A percentile compares a stretch with the other conserved stretches of the same genome.
phyloP scores from a whole-genome alignment of 345 rosid genomes.

The Eucalyptus polyanthemos region DNA sequence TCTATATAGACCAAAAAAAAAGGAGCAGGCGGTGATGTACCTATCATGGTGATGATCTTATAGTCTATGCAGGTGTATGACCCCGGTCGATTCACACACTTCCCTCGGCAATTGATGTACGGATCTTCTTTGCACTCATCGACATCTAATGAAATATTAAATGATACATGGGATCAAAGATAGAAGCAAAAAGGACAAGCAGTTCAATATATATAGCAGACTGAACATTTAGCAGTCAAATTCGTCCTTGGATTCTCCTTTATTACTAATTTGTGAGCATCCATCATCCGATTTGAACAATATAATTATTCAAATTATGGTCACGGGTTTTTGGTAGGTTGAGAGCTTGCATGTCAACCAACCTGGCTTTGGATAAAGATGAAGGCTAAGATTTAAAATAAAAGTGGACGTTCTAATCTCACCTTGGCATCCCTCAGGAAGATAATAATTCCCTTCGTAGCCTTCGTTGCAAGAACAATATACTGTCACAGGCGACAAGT shows the following conservation, averaged over 20 bases:
- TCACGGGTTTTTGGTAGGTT: background rate
- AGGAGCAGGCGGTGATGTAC: background rate
- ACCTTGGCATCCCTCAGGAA: background rate
- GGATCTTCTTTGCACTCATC: background rate
- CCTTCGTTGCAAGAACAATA: background rate
- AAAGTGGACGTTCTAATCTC: background rate
- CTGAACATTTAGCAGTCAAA: background rate
- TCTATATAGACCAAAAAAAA: background rate
- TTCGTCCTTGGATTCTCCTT: background rate
- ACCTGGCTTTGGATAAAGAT: background rate
- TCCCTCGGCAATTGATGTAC: background rate
- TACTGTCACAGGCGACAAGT: background rate
- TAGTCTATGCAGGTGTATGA: background rate
- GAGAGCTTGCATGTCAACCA: background rate
- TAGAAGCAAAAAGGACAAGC: background rate
- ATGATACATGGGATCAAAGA: background rate
- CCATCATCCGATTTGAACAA: background rate
- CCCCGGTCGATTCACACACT: background rate
- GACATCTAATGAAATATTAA: background rate
- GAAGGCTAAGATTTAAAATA: background rate
- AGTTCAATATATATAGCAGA: background rate
- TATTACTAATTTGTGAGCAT: background rate
- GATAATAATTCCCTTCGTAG: background rate
- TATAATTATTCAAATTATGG: background rate
- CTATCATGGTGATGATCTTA: background rate